These are phyloP conservation scores for Monosporozyma aquatica DNA, from an alignment of 805 yeast species.

Conservation along the genomic window DNA sequence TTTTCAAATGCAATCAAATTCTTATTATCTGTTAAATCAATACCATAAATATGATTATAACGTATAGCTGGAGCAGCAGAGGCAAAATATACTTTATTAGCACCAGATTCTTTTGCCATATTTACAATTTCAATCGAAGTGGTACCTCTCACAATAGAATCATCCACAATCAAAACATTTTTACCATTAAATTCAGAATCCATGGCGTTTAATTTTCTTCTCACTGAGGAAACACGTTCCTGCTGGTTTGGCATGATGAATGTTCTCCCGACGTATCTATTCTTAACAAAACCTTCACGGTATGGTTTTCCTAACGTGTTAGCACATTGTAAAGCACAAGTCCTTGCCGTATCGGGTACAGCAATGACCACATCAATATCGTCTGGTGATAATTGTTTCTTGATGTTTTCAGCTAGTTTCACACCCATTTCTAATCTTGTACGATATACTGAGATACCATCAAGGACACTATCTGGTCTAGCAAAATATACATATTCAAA, in stretches of 20 bases:
- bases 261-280: slow-evolving; percentile 94
- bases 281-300: slow-evolving; percentile 95
- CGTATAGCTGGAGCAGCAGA: slow-evolving; percentile 98
- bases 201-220: slow-evolving; percentile 95
- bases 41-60: slow-evolving; percentile 92
- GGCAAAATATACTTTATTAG: slow-evolving; percentile 88
- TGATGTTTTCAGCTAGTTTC: slow-evolving; percentile 69
- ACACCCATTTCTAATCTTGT: slow-evolving; percentile 91
- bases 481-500: slow-evolving; percentile 98
- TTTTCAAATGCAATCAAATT: slow-evolving; percentile 85
- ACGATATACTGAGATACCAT: slow-evolving; percentile 93
- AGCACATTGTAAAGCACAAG: slow-evolving; percentile 88
- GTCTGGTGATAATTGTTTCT: slow-evolving; percentile 37
- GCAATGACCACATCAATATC: slow-evolving; percentile 92
- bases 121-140: slow-evolving; percentile 92
- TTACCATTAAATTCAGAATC: slow-evolving; percentile 79
- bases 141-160: slow-evolving; percentile 95
- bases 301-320: slow-evolving; percentile 71
- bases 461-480: slow-evolving; percentile 90
- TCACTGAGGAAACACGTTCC: slow-evolving; percentile 85
- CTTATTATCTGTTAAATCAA: slow-evolving; percentile 90
- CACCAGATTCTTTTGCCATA: slow-evolving; percentile 99
- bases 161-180: slow-evolving; percentile 86
- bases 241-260: slow-evolving; percentile 97
- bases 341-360: slow-evolving; percentile 97